Evolutionary conservation across 371 early-diverging fungal species (phyloP), one percentile per base, ranked within the genome.

Genomic region (Rhizomucor miehei): DNA sequence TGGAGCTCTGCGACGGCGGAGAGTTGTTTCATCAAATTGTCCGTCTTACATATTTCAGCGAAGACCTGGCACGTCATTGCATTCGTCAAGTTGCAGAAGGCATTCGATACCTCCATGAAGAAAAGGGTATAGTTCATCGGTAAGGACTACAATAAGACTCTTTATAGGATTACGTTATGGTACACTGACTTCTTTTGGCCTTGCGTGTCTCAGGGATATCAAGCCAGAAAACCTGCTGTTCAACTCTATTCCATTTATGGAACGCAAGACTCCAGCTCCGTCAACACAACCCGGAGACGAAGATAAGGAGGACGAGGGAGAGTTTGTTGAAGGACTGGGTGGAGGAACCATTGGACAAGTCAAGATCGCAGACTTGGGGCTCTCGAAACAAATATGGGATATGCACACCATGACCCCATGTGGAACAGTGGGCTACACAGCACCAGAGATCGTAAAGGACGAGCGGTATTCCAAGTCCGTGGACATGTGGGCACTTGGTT

Each of bases 151-250:
- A 13, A 48, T 24, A 11, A 41, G 12, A 6, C 3, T 6, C 29
- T 6, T 14, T 41, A 4, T 6, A 12, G 12, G 11, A 29, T 29
- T 29, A 29, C 29, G 29, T 29, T 12, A 41, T 41, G 19, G 14
- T 14, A 14, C 6, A 41, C 41, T 41, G 4, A 19, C 14, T 41
- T n/a, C n/a, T n/a, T n/a, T n/a, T n/a, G n/a, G n/a, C n/a, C n/a
- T n/a, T n/a, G 12, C 6, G 19, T 41, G 19, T 2, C 12, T 48
- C 49, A 71, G 85, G 51, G 98, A 98, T 65, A 90, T 98, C 59
- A 99, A 99, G 71, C 92, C 93, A 29, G 99, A 99, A 66, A 99
- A 99, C 69, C 80, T 93, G 56, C 69, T 96, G 17, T 91, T 88
- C 67, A 85, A 84, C 51, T 82, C 89, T 19, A 88, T 89, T 37